Percentiles rank a stretch among this genome's conserved stretches.
Conservation (phyloP, 2,329 filamentous ascomycete species). For the Pyrenochaeta sp. region DNA sequence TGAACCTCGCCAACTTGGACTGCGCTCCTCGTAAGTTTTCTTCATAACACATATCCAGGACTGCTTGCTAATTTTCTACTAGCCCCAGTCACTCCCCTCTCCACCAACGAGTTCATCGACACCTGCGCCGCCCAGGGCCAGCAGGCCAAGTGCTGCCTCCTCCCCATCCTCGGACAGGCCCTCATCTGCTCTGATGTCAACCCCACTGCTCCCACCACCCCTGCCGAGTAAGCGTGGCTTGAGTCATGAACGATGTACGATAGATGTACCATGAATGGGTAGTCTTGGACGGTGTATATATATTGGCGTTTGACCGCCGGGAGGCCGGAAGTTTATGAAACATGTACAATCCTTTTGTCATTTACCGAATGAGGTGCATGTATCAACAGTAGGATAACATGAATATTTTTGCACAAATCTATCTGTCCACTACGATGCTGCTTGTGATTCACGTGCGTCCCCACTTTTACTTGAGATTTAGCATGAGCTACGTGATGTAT, state of each 20-base stretch:
- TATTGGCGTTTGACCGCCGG: too few relatives aligned
- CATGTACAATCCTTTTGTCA: too few relatives aligned
- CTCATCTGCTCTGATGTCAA: slow-evolving; percentile 49
- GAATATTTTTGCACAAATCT: too few relatives aligned
- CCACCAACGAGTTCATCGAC: slow-evolving; percentile 55
- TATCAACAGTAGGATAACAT: too few relatives aligned
- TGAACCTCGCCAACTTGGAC: slow-evolving; percentile 66
- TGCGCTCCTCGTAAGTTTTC: slow-evolving; percentile 62
- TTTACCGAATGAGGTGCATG: too few relatives aligned
- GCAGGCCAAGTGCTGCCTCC: slow-evolving; percentile 65
- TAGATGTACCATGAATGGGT: neutral
- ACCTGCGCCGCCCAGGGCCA: slow-evolving; percentile 61
- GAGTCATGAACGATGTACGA: neutral
- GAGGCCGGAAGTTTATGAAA: too few relatives aligned
- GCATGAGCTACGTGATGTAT: too few relatives aligned
- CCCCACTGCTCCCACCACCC: slow-evolving; percentile 22
- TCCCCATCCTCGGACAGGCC: slow-evolving; percentile 59
- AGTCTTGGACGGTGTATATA: neutral
- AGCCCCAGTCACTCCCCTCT: slow-evolving; percentile 50
- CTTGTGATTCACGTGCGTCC: too few relatives aligned
- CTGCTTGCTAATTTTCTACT: slow-evolving; percentile 19
- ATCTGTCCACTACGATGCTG: too few relatives aligned
- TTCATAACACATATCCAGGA: neutral
- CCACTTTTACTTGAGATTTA: too few relatives aligned
- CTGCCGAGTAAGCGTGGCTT: slow-evolving; percentile 2